Percentiles rank a stretch among this genome's conserved stretches.
Conservation (phyloP, 208 protist genomes). For the Endotrypanum monterogeii region DNA sequence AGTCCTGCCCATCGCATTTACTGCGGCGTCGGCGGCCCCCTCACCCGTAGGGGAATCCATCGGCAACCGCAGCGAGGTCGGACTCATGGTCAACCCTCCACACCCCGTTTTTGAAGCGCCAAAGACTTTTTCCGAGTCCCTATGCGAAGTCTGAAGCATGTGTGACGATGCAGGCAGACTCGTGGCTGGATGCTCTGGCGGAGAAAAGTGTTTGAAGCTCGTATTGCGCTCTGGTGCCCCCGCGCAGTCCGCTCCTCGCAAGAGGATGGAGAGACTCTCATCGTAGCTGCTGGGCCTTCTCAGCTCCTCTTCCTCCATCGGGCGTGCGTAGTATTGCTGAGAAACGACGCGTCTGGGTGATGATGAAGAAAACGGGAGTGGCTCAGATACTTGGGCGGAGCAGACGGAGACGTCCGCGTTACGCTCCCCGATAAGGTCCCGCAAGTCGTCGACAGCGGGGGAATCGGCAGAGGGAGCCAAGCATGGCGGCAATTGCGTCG, state of each 20-base stretch:
- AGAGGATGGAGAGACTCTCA: neutral
- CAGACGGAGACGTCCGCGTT: neutral
- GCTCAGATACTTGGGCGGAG: neutral
- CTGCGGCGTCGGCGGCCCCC: neutral
- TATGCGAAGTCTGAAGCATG: neutral
- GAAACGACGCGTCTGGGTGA: no score
- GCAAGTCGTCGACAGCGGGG: slow-evolving; percentile 13
- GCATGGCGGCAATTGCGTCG: slow-evolving; percentile 20
- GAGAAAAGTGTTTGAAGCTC: neutral
- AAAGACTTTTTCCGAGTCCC: neutral
- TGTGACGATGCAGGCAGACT: neutral
- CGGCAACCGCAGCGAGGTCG: neutral
- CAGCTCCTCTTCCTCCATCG: neutral
- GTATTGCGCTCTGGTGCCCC: neutral
- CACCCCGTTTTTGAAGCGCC: no score
- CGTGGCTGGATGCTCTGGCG: neutral
- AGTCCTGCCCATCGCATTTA: neutral
- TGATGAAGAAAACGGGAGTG: neutral
- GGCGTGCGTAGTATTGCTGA: neutral
- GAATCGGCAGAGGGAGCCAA: slow-evolving; percentile 21
- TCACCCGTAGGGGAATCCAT: no score
- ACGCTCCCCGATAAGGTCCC: slow-evolving; percentile 10
- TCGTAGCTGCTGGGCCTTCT: neutral
- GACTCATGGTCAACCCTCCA: neutral
- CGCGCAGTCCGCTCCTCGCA: neutral